These are phyloP conservation scores for Entrophospora sp. DNA, from an alignment of 192 early-diverging fungal species.

Conservation along the genomic window DNA sequence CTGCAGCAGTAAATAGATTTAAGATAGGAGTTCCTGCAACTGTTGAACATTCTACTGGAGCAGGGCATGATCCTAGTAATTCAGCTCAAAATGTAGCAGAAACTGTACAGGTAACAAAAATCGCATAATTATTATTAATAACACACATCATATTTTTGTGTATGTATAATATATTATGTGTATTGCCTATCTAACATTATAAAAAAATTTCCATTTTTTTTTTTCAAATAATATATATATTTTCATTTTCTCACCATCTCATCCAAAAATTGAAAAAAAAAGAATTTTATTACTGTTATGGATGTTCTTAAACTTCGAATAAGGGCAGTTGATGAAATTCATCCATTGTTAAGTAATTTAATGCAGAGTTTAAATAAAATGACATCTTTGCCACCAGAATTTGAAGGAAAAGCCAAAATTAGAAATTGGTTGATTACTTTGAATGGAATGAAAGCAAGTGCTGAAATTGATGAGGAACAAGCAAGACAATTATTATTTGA, in stretches of 20 bases:
- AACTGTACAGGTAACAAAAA: slow-evolving; percentile 56
- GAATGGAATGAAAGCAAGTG: slow-evolving; percentile 90
- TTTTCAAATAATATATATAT: no score
- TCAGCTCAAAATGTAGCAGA: slow-evolving; percentile 79
- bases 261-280: no score
- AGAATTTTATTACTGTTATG: slow-evolving; percentile 88
- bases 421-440: slow-evolving; percentile 83
- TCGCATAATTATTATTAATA: no score
- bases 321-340: slow-evolving; percentile 82
- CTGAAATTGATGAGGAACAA: slow-evolving; percentile 77
- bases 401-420: slow-evolving; percentile 73
- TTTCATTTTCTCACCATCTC: no score
- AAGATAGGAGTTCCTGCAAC: slow-evolving; percentile 96
- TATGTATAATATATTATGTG: no score
- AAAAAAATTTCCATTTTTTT: no score
- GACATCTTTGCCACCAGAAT: slow-evolving; percentile 62
- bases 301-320: slow-evolving; percentile 79
- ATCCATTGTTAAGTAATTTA: slow-evolving; percentile 78
- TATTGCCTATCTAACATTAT: no score
- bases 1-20: slow-evolving; percentile 77
- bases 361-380: slow-evolving; percentile 84
- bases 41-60: slow-evolving; percentile 73
- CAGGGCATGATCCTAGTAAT: slow-evolving; percentile 36
- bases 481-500: slow-evolving; percentile 89
- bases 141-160: no score